These are phyloP conservation scores for Annulohypoxylon moriforme DNA, from an alignment of 495 filamentous ascomycete genomes.

Conservation along the genomic window DNA sequence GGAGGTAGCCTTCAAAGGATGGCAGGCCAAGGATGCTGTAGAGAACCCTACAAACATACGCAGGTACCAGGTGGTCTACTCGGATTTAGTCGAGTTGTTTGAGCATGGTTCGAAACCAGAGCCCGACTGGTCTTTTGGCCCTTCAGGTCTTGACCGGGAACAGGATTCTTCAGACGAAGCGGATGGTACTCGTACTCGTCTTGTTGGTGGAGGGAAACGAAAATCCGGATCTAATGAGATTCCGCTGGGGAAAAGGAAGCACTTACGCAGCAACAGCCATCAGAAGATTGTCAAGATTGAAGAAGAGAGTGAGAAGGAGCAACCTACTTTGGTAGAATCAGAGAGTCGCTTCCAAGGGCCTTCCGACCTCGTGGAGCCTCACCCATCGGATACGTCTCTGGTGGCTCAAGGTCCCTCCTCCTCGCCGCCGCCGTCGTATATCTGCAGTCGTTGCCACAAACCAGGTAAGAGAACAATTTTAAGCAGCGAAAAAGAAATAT, in stretches of 20 bases:
- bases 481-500: background rate
- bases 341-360: background rate
- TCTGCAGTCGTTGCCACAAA: slow-evolving; percentile 52
- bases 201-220: background rate
- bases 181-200: background rate
- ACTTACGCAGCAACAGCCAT: slow-evolving; percentile 2
- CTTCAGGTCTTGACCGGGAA: background rate
- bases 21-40: slow-evolving; percentile 35
- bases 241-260: slow-evolving; percentile 17
- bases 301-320: slow-evolving; percentile 3
- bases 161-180: background rate
- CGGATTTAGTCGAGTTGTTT: slow-evolving; percentile 37
- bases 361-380: background rate
- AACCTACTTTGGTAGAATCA: background rate
- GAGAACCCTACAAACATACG: slow-evolving; percentile 36
- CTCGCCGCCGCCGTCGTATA: slow-evolving; percentile 35
- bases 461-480: slow-evolving; percentile 43
- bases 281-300: background rate
- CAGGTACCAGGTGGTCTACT: slow-evolving; percentile 43
- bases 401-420: background rate
- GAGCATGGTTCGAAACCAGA: background rate
- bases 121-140: background rate
- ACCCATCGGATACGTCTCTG: background rate
- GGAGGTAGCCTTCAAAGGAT: slow-evolving; percentile 43
- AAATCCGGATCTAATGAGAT: slow-evolving; percentile 21